Percentiles rank a stretch among this genome's conserved stretches.
Conservation (phyloP, 1,284 basidiomycete species). For the Apiotrichum mycotoxinovorans region DNA sequence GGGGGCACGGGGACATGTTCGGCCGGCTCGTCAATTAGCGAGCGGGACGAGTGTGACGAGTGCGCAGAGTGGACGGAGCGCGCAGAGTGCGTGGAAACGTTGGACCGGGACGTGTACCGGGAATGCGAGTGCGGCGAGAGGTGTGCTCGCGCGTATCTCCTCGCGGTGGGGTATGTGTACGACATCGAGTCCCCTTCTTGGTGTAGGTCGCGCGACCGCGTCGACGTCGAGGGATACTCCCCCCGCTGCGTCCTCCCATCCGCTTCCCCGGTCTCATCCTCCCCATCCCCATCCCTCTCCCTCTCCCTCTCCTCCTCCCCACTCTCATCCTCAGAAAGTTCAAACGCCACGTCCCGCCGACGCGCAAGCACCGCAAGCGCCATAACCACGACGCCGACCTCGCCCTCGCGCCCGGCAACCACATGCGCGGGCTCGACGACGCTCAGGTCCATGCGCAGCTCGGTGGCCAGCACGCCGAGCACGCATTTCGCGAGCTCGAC, state of each 20-base stretch:
- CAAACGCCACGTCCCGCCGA: slow-evolving; percentile 19
- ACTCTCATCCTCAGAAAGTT: slow-evolving; percentile 3
- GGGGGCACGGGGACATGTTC: not conserved
- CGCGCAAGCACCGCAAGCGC: slow-evolving; percentile 31
- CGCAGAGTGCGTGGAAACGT: not conserved
- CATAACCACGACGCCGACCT: slow-evolving; percentile 31
- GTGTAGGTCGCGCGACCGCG: too few relatives aligned
- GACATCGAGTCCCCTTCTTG: too few relatives aligned
- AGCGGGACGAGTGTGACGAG: not conserved
- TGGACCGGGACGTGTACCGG: not conserved
- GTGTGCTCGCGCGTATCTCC: not conserved
- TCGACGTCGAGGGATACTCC: too few relatives aligned
- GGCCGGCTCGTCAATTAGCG: not conserved
- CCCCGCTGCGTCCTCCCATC: not conserved
- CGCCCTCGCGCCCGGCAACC: slow-evolving; percentile 18
- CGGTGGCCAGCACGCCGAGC: slow-evolving; percentile 30
- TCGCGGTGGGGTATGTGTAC: not conserved
- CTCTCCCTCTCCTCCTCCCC: not conserved
- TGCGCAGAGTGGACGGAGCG: not conserved
- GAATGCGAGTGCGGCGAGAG: not conserved
- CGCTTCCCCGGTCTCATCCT: slow-evolving; percentile 3
- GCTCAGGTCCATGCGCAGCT: slow-evolving; percentile 29
- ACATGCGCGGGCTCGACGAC: slow-evolving; percentile 26
- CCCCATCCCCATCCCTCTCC: not conserved
- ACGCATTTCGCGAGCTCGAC: slow-evolving; percentile 28